A percentile compares a stretch with the other conserved stretches of the same genome.
Evolutionary conservation across 805 yeast genomes (phyloP).

Genomic region (Henningerozyma blattae): DNA sequence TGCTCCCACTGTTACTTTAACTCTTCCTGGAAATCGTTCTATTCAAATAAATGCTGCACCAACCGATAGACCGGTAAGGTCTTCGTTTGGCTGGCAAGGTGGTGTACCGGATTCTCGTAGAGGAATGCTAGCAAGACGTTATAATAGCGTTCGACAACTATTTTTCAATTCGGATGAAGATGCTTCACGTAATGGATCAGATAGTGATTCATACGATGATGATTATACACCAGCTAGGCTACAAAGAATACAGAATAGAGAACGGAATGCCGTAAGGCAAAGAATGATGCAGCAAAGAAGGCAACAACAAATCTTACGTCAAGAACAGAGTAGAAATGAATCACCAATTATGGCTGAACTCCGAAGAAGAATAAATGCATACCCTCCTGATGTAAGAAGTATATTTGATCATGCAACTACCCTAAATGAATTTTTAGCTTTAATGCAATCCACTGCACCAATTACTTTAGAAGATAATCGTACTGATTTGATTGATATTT

Average conservation of each 20-base stretch:
- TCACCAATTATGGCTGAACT: slow-evolving; percentile 7
- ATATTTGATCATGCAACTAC: slow-evolving; percentile 17
- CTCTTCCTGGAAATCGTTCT: slow-evolving; percentile 19
- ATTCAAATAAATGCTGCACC: slow-evolving; percentile 12
- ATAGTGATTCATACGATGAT: slow-evolving; percentile 1
- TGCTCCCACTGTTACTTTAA: slow-evolving; percentile 12
- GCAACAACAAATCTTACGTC: slow-evolving; percentile 3
- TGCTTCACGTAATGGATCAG: no score
- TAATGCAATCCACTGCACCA: slow-evolving; percentile 13
- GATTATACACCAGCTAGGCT: slow-evolving; percentile 4
- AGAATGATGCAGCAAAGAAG: no score
- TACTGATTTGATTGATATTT: slow-evolving; percentile 12
- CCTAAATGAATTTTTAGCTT: slow-evolving; percentile 13
- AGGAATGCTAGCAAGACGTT: slow-evolving; percentile 10
- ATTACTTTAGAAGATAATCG: slow-evolving; percentile 11
- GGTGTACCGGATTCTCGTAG: slow-evolving; percentile 8
- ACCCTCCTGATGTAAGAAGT: slow-evolving; percentile 13
- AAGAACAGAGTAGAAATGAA: slow-evolving; percentile 1
- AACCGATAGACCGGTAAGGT: slow-evolving; percentile 15
- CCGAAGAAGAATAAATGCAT: slow-evolving; percentile 8
- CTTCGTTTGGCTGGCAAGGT: slow-evolving; percentile 19
- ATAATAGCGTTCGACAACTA: slow-evolving; percentile 8
- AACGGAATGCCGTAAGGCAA: no score
- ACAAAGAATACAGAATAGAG: slow-evolving; percentile 1
- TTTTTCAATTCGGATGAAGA: slow-evolving; percentile 6